Base-by-base conservation (phyloP, 345 rosid genomes). In the Brassica carinata region DNA sequence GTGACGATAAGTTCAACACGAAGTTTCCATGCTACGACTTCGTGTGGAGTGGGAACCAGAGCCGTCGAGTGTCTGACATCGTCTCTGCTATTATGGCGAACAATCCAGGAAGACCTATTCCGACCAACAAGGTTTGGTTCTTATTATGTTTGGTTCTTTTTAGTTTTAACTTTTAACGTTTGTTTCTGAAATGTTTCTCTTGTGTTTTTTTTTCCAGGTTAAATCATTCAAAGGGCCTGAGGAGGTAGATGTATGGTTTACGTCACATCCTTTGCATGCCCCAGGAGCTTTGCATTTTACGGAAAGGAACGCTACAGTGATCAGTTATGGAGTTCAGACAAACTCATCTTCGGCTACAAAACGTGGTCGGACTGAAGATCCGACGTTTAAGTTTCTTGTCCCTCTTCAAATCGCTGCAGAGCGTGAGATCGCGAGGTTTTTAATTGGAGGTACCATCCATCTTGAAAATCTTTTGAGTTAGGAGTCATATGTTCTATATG, bases 351-450 rank as follows among this genome's bases (percentile, higher is more conserved):
- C 83, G 8, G 77, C 61, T 71, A 8, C 5, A 8, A 77, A 27
- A 53, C 90, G 97, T 45, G 96, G 96, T 61, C 66, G 64, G 1
- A 69, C 7, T 69, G 94, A 92, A 87, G 98, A 96, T 87, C 94
- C 97, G 17, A 87, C 96, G n/a, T 83, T 93, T 82, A 90, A 89
- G 88, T 90, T 90, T 71, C 94, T 89, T 83, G 88, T 92, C 58
- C 94, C 99, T 33, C 91, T 96, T 73, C 98, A 93, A 84, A 79
- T 93, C 62, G 94, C 97, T 6, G 96, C 94, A 9, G 97, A 96
- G 80, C 97, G 97, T 67, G 99, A 92, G 81, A 90, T 96, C 65
- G 97, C 95, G 6, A 90, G 98, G 79, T 89, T 91, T 23, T 64
- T 93, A 1, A 79, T 92, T 7, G 88, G 90, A 86, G 97, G 99